Percentiles rank a stretch among this genome's conserved stretches.
phyloP scores from a whole-genome alignment of 225 moss, liverwort and hornwort genomes.

The Pseudoscleropodium purum region DNA sequence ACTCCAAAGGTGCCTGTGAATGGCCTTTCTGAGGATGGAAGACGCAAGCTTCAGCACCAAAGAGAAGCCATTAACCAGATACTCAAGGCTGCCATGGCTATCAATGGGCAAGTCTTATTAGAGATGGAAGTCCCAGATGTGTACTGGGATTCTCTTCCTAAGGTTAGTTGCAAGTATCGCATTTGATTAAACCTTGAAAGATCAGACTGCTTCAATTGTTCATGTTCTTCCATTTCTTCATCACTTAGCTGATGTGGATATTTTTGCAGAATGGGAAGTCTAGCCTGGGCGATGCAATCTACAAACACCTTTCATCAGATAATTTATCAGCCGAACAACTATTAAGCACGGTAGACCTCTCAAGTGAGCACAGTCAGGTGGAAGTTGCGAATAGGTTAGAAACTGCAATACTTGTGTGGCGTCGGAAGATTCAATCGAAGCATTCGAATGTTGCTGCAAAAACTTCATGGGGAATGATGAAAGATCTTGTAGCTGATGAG shows the following conservation, averaged over 20 bases:
- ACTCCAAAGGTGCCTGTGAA: slow-evolving; percentile 83
- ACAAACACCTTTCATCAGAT: slow-evolving; percentile 60
- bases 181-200: neutral
- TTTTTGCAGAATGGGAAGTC: slow-evolving; percentile 75
- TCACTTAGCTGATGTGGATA: neutral
- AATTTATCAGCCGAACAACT: slow-evolving; percentile 64
- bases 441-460: slow-evolving; percentile 54
- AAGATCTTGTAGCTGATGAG: slow-evolving; percentile 77
- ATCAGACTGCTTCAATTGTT: neutral
- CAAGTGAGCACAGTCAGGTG: slow-evolving; percentile 72
- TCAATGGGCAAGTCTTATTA: slow-evolving; percentile 67
- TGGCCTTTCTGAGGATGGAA: slow-evolving; percentile 77
- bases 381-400: slow-evolving; percentile 87
- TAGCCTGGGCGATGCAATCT: slow-evolving; percentile 67
- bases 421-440: slow-evolving; percentile 85
- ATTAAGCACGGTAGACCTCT: slow-evolving; percentile 67
- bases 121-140: slow-evolving; percentile 93
- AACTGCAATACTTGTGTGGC: slow-evolving; percentile 86
- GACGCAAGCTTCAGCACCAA: slow-evolving; percentile 61
- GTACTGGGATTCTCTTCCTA: slow-evolving; percentile 85
- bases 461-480: slow-evolving; percentile 79
- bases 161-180: slow-evolving; percentile 29
- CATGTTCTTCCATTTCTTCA: neutral
- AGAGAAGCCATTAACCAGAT: slow-evolving; percentile 79
- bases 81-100: slow-evolving; percentile 91